Base-by-base conservation (phyloP, 2,329 filamentous ascomycete genomes). In the Apiospora hydei region DNA sequence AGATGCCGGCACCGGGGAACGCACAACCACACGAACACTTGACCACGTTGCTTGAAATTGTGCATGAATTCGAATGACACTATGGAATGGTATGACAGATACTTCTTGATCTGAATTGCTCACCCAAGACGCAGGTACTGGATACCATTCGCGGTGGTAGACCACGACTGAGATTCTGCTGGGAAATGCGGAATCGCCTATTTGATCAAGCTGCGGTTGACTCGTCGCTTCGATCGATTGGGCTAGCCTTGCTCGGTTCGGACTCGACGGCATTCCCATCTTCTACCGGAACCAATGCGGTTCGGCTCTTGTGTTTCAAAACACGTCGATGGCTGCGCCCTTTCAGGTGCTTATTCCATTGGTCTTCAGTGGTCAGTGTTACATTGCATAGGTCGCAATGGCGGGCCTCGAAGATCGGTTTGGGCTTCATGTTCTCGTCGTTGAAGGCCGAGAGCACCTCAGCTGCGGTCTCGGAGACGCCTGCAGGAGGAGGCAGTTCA, bases 301-400 rank as follows among this genome's bases (percentile, higher is more conserved):
- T 77, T 30, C 73, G 76, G 69, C 77, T 80, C 66, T 76, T 77
- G 64, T 72, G 75, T 47, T 75, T 77, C 21, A 81, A 14, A 8
- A 72, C 75, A 2, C 78, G 75, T 13, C 73, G 74, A 74, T 88
- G 86, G 26, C 79, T 80, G 68, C 81, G 81, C 53, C 85, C 83
- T 26, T 82, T 82, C 16, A 88, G 73, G 75, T 89, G 87, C 66
- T 75, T 77, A 70, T 82, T 75, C 86, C 86, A 88, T 71, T 84
- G 77, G 72, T 87, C 84, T 74, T 91, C 88, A 3, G 88, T 89
- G 70, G 91, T 79, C 5, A 87, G 82, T 30, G 90, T 89, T 72
- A 88, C 88, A 76, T 94, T 84, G 78, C 96, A 99, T 0, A 91
- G 75, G 3, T 94, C 90, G 78, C 96, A 99, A 24, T 87, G 88